phyloP scores from a whole-genome alignment of 2,329 filamentous ascomycete species.

The Stagonosporopsis tanaceti region DNA sequence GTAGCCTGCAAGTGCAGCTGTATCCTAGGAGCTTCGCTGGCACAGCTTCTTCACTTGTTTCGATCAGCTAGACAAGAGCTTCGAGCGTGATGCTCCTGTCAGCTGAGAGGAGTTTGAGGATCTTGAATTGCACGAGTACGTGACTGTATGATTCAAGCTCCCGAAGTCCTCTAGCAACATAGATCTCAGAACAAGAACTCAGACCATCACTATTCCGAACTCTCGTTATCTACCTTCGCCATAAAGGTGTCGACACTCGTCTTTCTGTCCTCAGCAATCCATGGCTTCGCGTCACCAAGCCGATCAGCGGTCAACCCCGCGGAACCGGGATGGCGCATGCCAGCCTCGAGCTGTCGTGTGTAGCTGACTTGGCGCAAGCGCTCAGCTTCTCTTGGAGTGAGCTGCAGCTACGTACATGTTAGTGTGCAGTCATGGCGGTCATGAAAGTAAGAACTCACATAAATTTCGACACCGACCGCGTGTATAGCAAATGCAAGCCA shows the following conservation, averaged over 20 bases:
- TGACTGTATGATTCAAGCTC: too few relatives aligned
- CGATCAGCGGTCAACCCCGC: slow-evolving; percentile 38
- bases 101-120: too few relatives aligned
- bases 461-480: slow-evolving; percentile 46
- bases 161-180: too few relatives aligned
- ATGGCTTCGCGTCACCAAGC: slow-evolving; percentile 40
- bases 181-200: neutral
- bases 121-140: too few relatives aligned
- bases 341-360: slow-evolving; percentile 63
- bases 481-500: slow-evolving; percentile 65
- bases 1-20: too few relatives aligned
- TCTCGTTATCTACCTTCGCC: neutral
- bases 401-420: slow-evolving; percentile 26
- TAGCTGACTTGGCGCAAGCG: slow-evolving; percentile 65
- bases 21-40: too few relatives aligned
- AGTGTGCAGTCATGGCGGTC: neutral
- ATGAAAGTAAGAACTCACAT: slow-evolving; percentile 49
- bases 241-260: neutral
- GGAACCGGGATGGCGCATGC: slow-evolving; percentile 56
- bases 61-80: too few relatives aligned
- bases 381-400: slow-evolving; percentile 62
- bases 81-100: too few relatives aligned
- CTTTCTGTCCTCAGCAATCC: slow-evolving; percentile 15
- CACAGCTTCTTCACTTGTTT: too few relatives aligned
- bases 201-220: neutral